Percentiles rank a stretch among this genome's conserved stretches.
phyloP scores from a whole-genome alignment of 2,329 filamentous ascomycete genomes.

The Cercospora sp. region DNA sequence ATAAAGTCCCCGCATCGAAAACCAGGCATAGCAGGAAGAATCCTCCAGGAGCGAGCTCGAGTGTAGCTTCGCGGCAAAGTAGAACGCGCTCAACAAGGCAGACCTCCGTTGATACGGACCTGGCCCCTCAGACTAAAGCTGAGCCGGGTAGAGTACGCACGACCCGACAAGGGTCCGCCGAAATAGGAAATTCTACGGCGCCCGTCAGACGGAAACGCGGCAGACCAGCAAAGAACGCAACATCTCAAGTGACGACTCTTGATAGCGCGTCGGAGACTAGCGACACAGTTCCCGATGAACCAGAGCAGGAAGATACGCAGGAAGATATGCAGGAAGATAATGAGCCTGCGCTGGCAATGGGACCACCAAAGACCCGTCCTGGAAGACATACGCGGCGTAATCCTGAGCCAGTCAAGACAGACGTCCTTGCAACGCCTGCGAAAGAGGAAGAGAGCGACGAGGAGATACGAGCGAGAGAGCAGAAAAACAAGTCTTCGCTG shows the following conservation, averaged over 20 bases:
- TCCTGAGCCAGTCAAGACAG: constrained; percentile 5
- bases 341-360: constrained; percentile 9
- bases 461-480: constrained; percentile 28
- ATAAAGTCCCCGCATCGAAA: background rate
- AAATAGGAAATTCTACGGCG: constrained; percentile 27
- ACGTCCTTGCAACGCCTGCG: constrained; percentile 21
- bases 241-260: constrained; percentile 26
- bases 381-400: constrained; percentile 13
- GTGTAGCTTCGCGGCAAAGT: constrained; percentile 1
- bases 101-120: constrained; percentile 15
- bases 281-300: constrained; percentile 3
- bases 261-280: constrained; percentile 23
- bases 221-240: constrained; percentile 10
- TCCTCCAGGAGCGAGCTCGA: constrained; percentile 3
- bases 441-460: constrained; percentile 30
- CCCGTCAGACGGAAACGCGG: constrained; percentile 33
- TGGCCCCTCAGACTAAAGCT: constrained; percentile 1
- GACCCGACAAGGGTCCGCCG: constrained; percentile 22
- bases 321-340: constrained; percentile 10
- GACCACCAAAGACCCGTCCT: constrained; percentile 8
- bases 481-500: constrained; percentile 39
- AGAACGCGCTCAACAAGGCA: constrained; percentile 12
- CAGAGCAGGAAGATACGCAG: constrained; percentile 16
- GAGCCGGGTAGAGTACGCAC: background rate
- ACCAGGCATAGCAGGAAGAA: constrained; percentile 1